phyloP scores from a whole-genome alignment of 352 stramenopile species.

The Phytophthora meadii region DNA sequence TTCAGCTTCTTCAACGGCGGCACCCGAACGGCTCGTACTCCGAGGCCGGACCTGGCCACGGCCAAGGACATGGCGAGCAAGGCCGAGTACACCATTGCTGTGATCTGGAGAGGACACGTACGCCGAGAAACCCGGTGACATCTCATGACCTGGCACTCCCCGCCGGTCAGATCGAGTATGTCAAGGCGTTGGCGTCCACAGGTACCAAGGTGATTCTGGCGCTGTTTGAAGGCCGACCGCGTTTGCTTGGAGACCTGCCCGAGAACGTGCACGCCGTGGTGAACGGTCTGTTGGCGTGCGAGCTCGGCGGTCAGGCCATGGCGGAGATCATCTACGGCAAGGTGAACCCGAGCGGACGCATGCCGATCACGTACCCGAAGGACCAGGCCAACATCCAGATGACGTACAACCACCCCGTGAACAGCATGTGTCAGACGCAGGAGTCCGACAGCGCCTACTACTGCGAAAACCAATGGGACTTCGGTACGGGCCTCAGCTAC shows the following conservation, averaged over 20 bases:
- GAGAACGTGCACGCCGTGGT: conserved; percentile 38
- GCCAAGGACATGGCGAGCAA: conserved; percentile 32
- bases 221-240: conserved; percentile 63
- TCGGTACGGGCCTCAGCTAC: conserved; percentile 84
- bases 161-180: conserved; percentile 24
- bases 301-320: conserved; percentile 30
- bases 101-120: conserved; percentile 49
- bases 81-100: conserved; percentile 42
- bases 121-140: conserved; percentile 49
- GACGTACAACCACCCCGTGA: conserved; percentile 72
- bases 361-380: conserved; percentile 84
- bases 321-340: conserved; percentile 39
- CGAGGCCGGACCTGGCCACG: conserved; percentile 33
- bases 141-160: conserved; percentile 22
- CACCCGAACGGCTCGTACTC: conserved; percentile 35
- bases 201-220: conserved; percentile 70
- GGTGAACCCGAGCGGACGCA: conserved; percentile 41
- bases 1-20: conserved; percentile 43
- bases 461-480: conserved; percentile 71
- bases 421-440: conserved; percentile 56
- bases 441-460: conserved; percentile 34
- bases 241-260: conserved; percentile 60
- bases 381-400: conserved; percentile 55
- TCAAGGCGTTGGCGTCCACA: conserved; percentile 30
- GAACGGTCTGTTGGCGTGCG: conserved; percentile 27